Evolutionary conservation across 2,329 filamentous ascomycete species (phyloP).

Genomic region (Helminthosporium solani): DNA sequence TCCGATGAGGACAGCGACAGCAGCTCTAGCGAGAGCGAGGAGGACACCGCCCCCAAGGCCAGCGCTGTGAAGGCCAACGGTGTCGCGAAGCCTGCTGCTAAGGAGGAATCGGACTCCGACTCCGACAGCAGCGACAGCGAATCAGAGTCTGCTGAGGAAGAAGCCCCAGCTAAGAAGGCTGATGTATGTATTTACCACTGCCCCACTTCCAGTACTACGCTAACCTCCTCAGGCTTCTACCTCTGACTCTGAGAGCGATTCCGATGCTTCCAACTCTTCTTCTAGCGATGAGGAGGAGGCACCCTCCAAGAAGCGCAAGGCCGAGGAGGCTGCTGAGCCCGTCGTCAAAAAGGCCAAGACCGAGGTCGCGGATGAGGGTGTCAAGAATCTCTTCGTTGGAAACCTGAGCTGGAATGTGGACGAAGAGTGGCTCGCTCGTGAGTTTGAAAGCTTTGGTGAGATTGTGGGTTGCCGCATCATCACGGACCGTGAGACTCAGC

Average conservation of each 20-base stretch:
- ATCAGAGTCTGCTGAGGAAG: constrained; percentile 22
- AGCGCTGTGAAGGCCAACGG: constrained; percentile 3
- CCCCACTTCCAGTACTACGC: not conserved
- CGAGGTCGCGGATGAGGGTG: constrained; percentile 51
- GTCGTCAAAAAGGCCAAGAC: constrained; percentile 69
- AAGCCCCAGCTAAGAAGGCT: constrained; percentile 27
- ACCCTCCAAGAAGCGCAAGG: constrained; percentile 67
- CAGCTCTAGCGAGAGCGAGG: constrained; percentile 25
- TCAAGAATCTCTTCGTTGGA: constrained; percentile 79
- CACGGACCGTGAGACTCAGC: constrained; percentile 75
- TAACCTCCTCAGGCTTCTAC: constrained; percentile 30
- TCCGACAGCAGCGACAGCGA: constrained; percentile 34
- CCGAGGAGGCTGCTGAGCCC: constrained; percentile 54
- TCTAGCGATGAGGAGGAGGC: constrained; percentile 38
- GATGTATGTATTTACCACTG: constrained; percentile 16
- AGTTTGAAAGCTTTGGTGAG: constrained; percentile 78
- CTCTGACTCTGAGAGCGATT: constrained; percentile 30
- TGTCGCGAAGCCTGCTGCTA: constrained; percentile 13
- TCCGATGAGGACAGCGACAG: constrained; percentile 11
- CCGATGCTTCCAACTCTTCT: constrained; percentile 34
- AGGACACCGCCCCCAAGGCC: constrained; percentile 14
- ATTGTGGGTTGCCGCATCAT: constrained; percentile 75
- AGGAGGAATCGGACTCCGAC: constrained; percentile 39
- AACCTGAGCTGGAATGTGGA: constrained; percentile 90
- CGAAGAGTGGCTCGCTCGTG: constrained; percentile 75